phyloP scores from a whole-genome alignment of 2,329 filamentous ascomycete genomes.

The Tricladium varicosporioides region DNA sequence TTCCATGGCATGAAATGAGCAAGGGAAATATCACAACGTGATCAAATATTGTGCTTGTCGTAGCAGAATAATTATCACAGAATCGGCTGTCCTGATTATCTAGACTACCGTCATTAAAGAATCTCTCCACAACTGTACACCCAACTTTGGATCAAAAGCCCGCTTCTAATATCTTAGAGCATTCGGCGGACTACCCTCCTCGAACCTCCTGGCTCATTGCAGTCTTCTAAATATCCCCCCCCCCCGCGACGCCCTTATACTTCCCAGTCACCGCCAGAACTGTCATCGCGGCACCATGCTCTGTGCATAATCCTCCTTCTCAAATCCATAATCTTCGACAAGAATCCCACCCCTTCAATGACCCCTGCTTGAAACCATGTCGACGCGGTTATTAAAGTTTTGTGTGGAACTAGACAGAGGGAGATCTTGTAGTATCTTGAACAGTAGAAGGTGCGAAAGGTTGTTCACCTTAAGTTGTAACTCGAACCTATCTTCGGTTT shows the following conservation, averaged over 20 bases:
- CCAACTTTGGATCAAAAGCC: too few species aligned
- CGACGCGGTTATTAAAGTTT: conserved; percentile 44
- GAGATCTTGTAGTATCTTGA: conserved; percentile 45
- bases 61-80: too few species aligned
- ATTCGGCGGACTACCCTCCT: too few species aligned
- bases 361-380: conserved; percentile 43
- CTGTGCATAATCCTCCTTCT: conserved; percentile 33
- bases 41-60: too few species aligned
- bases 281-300: conserved; percentile 39
- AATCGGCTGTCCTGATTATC: too few species aligned
- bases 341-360: conserved; percentile 35
- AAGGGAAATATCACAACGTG: too few species aligned
- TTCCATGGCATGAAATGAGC: too few species aligned
- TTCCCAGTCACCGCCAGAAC: conserved; percentile 37
- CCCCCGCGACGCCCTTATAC: conserved; percentile 46
- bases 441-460: conserved; percentile 52
- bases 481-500: conserved; percentile 47
- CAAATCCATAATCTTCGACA: conserved; percentile 39
- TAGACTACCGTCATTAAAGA: too few species aligned
- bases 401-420: conserved; percentile 41
- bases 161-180: too few species aligned
- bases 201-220: conserved; percentile 11
- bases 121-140: too few species aligned
- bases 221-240: conserved; percentile 42
- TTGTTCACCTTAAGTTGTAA: conserved; percentile 52